A percentile compares a stretch with the other conserved stretches of the same genome.
Evolutionary conservation across 371 early-diverging fungal species (phyloP).

Genomic region (Mortierella sp.): DNA sequence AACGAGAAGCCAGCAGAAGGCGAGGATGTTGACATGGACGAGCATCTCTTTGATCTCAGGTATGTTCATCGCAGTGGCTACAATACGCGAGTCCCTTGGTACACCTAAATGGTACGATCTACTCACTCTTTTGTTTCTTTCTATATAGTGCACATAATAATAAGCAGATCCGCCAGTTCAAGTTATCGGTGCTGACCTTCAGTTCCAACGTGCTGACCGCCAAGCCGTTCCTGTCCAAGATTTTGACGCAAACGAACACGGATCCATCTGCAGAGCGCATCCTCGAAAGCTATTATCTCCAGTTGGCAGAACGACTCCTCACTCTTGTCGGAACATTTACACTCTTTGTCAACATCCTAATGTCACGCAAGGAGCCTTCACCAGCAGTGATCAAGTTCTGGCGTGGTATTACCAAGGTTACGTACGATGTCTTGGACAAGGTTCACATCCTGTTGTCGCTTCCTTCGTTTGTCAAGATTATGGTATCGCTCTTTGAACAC

Average conservation of each 20-base stretch:
- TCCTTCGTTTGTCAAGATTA: conserved; percentile 77
- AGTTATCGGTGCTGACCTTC: conserved; percentile 78
- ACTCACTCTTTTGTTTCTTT: neutral
- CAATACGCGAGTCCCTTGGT: neutral
- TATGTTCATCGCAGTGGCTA: conserved; percentile 35
- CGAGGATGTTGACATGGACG: conserved; percentile 51
- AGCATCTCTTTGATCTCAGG: conserved; percentile 59
- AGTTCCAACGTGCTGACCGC: conserved; percentile 71
- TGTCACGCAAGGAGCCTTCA: conserved; percentile 48
- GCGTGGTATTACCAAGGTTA: conserved; percentile 68
- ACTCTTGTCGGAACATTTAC: conserved; percentile 68
- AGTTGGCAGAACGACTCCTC: conserved; percentile 62
- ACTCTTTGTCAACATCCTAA: conserved; percentile 56
- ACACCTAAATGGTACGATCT: neutral
- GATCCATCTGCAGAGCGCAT: conserved; percentile 50
- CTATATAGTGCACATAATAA: conserved; percentile 54
- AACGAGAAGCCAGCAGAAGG: conserved; percentile 65
- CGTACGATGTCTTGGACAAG: conserved; percentile 79
- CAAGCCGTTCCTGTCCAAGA: conserved; percentile 71
- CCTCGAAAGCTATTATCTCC: conserved; percentile 65
- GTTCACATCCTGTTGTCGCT: conserved; percentile 81
- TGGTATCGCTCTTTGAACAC: conserved; percentile 74
- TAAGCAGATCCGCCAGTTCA: conserved; percentile 82
- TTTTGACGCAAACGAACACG: conserved; percentile 56
- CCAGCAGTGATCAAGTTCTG: conserved; percentile 64